phyloP scores from a whole-genome alignment of 2,329 filamentous ascomycete species.

The Fusarium hainanense region DNA sequence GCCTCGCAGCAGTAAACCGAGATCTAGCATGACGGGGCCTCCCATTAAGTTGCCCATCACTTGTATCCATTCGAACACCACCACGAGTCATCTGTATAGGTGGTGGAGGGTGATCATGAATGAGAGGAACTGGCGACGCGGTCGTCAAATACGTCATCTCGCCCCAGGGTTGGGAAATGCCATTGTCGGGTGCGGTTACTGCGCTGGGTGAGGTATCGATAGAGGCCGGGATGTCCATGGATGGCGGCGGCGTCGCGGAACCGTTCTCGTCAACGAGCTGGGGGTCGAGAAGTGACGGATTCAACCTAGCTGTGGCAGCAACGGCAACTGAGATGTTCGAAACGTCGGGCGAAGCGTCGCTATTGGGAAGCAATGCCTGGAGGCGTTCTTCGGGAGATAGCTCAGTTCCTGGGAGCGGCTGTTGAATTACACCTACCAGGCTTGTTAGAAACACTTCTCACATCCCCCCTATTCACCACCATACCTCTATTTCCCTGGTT shows the following conservation, averaged over 20 bases:
- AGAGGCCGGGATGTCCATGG: slow-evolving; percentile 37
- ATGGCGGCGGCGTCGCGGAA: slow-evolving; percentile 47
- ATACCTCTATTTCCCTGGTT: slow-evolving; percentile 46
- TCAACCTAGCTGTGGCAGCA: slow-evolving; percentile 66
- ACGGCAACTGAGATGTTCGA: slow-evolving; percentile 66
- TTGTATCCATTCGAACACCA: slow-evolving; percentile 65
- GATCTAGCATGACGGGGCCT: slow-evolving; percentile 65
- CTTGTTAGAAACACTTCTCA: slow-evolving; percentile 18
- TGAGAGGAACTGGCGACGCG: slow-evolving; percentile 48
- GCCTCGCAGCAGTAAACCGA: slow-evolving; percentile 66
- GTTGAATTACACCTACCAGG: slow-evolving; percentile 34
- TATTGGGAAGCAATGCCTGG: slow-evolving; percentile 57
- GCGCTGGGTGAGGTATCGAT: slow-evolving; percentile 40
- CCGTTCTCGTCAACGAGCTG: slow-evolving; percentile 54
- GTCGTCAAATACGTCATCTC: slow-evolving; percentile 63
- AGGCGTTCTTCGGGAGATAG: slow-evolving; percentile 63
- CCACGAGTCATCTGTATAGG: slow-evolving; percentile 55
- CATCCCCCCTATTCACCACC: neutral
- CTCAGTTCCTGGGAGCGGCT: slow-evolving; percentile 48
- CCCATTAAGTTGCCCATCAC: slow-evolving; percentile 57
- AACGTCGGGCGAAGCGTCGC: slow-evolving; percentile 55
- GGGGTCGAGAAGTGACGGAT: slow-evolving; percentile 66
- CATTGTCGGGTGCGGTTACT: slow-evolving; percentile 41
- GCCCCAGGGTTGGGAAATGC: slow-evolving; percentile 60
- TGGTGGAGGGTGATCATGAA: slow-evolving; percentile 48